Evolutionary conservation across 176 grass and related monocot genomes (phyloP).

Genomic region (Dendrocalamus sinicus): DNA sequence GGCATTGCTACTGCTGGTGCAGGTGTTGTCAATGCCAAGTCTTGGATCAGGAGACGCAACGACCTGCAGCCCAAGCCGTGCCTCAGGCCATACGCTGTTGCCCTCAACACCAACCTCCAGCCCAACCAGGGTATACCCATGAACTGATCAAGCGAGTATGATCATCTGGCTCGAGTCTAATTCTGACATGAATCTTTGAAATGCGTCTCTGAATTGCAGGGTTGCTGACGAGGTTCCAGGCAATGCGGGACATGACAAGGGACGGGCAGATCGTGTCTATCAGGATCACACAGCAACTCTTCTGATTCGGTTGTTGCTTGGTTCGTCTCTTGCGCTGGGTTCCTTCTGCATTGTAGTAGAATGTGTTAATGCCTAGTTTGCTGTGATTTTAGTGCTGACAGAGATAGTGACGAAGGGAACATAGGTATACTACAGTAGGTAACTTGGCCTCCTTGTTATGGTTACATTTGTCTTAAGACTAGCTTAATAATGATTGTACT

Average conservation of each 20-base stretch:
- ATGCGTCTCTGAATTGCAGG: slow-evolving; percentile 45
- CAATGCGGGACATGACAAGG: slow-evolving; percentile 57
- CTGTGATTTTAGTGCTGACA: slow-evolving; percentile 20
- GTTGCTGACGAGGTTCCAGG: slow-evolving; percentile 64
- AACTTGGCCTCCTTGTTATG: slow-evolving; percentile 3
- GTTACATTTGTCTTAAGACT: neutral
- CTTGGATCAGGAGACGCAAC: slow-evolving; percentile 49
- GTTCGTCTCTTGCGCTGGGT: slow-evolving; percentile 33
- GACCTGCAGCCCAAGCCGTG: slow-evolving; percentile 60
- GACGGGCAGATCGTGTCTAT: slow-evolving; percentile 73
- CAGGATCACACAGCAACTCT: slow-evolving; percentile 75
- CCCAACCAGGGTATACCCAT: slow-evolving; percentile 56
- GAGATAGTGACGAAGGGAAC: slow-evolving; percentile 33
- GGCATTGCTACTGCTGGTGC: neutral
- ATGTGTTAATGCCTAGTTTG: slow-evolving; percentile 40
- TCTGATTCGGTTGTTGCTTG: slow-evolving; percentile 42
- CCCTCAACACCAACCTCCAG: slow-evolving; percentile 78
- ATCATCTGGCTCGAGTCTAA: neutral
- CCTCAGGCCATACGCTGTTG: slow-evolving; percentile 51
- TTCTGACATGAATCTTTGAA: slow-evolving; percentile 21
- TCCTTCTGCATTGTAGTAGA: slow-evolving; percentile 28
- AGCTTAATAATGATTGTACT: neutral
- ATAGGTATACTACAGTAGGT: slow-evolving; percentile 28
- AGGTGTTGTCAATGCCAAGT: slow-evolving; percentile 53
- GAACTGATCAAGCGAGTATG: neutral